phyloP scores from a whole-genome alignment of 352 stramenopile genomes.

The Phytopythium montanum region DNA sequence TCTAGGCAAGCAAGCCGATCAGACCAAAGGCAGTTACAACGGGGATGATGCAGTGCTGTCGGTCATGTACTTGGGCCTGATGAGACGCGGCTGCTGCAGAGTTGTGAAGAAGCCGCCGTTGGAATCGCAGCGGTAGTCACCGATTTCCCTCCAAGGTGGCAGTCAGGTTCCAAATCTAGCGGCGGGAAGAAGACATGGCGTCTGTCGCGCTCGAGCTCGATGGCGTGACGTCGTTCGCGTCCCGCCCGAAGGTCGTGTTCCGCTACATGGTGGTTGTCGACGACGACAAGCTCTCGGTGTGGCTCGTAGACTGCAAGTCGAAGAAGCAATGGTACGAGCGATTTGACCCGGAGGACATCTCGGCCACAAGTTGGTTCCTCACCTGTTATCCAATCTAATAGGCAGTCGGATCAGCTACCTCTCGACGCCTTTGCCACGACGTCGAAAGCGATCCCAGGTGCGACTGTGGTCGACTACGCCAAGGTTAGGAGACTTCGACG shows the following conservation, averaged over 20 bases:
- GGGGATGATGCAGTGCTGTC: not conserved
- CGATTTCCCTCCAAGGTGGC: too few relatives aligned
- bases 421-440: not conserved
- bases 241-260: not conserved
- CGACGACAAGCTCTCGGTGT: constrained; percentile 7
- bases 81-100: not conserved
- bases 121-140: too few relatives aligned
- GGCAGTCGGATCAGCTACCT: not conserved
- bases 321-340: constrained; percentile 10
- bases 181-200: not conserved
- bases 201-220: not conserved
- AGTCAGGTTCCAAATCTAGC: too few relatives aligned
- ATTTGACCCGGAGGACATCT: not conserved
- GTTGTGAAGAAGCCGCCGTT: not conserved
- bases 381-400: not conserved
- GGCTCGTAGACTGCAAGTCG: constrained; percentile 8
- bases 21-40: not conserved
- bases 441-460: not conserved
- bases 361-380: not conserved
- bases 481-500: not conserved
- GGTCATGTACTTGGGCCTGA: not conserved
- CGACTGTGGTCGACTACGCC: not conserved
- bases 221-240: not conserved
- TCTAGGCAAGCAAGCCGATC: too few relatives aligned
- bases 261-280: constrained; percentile 1